phyloP scores from a whole-genome alignment of 2,329 filamentous ascomycete genomes.

The Phialocephala subalpina region DNA sequence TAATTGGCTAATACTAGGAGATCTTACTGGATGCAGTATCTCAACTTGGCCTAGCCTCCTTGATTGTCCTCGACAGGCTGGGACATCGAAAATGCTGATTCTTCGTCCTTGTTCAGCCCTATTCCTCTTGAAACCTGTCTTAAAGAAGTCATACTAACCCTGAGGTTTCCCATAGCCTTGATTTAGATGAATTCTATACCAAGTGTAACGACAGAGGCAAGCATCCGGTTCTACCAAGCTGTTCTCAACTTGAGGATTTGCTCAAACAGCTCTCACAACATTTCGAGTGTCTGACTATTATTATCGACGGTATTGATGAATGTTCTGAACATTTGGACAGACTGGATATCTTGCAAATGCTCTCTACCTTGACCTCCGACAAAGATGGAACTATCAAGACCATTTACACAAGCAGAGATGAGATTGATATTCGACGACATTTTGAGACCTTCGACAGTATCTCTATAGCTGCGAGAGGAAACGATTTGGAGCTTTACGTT shows the following conservation, averaged over 20 bases:
- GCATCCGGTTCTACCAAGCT: constrained; percentile 13
- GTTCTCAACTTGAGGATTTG: constrained; percentile 11
- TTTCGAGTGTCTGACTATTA: constrained; percentile 19
- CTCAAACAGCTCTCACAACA: constrained; percentile 9
- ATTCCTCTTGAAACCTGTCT: too few species aligned
- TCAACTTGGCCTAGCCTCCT: too few species aligned
- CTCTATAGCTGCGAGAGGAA: constrained; percentile 29
- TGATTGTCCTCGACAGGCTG: too few species aligned
- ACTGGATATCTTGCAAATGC: constrained; percentile 11
- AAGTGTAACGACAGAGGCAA: constrained; percentile 14
- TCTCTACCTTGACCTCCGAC: constrained; percentile 17
- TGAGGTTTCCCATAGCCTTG: too few species aligned
- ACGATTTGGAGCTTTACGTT: constrained; percentile 32
- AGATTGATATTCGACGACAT: constrained; percentile 24
- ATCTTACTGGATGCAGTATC: too few species aligned
- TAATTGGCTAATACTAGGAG: too few species aligned
- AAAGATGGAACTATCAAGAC: constrained; percentile 24
- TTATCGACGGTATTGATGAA: constrained; percentile 27
- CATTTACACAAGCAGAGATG: constrained; percentile 24
- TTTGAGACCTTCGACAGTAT: constrained; percentile 19
- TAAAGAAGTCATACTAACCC: too few species aligned
- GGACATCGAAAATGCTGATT: too few species aligned
- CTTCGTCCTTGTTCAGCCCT: too few species aligned
- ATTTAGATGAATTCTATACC: constrained; percentile 17
- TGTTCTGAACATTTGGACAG: constrained; percentile 17